These are phyloP conservation scores for Lipomyces orientalis DNA, from an alignment of 805 yeast species.

Conservation along the genomic window DNA sequence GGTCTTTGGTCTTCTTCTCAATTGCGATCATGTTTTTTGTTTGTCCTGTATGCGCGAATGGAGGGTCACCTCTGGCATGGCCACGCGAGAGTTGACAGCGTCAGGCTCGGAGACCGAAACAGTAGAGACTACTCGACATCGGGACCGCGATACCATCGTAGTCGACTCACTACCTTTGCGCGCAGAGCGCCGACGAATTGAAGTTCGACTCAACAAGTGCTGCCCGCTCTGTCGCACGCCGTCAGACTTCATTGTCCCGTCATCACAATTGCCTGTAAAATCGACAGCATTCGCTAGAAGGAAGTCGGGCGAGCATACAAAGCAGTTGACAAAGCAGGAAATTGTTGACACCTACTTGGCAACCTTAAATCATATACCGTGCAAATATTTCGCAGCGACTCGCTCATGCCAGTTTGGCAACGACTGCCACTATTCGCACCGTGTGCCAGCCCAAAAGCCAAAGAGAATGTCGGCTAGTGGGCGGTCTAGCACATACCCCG, in stretches of 20 bases:
- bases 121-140: not conserved
- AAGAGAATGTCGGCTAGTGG: not conserved
- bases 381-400: constrained; percentile 21
- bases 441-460: not conserved
- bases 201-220: constrained; percentile 16
- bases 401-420: constrained; percentile 26
- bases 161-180: not conserved
- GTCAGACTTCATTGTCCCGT: constrained; percentile 31
- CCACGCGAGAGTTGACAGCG: not conserved
- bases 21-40: constrained; percentile 30
- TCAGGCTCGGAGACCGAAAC: not conserved
- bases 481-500: not conserved
- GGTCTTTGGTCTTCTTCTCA: constrained; percentile 23
- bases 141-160: not conserved
- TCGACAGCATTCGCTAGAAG: not conserved
- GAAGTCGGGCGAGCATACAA: not conserved
- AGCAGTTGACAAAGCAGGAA: constrained; percentile 19
- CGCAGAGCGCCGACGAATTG: not conserved
- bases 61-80: constrained; percentile 18
- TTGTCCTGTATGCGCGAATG: constrained; percentile 27
- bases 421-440: constrained; percentile 32
- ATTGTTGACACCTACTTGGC: constrained; percentile 19
- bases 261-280: constrained; percentile 18
- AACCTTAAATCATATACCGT: constrained; percentile 29
- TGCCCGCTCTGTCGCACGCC: constrained; percentile 32